Base-by-base conservation (phyloP, 305 asterid species). In the Rubia tinctorum region DNA sequence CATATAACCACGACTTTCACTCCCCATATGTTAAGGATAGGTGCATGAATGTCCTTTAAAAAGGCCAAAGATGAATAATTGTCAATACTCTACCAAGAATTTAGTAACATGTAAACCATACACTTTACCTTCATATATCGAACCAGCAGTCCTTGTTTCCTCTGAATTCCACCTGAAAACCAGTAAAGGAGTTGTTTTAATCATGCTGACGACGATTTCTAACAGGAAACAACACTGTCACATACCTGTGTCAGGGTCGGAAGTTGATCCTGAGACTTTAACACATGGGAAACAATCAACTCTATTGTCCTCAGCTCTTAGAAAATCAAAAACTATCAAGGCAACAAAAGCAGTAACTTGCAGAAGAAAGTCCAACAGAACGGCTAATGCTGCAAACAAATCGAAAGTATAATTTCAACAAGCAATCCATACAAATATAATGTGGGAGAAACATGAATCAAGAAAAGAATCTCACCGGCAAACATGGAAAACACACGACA, bases 331-430 rank as follows among this genome's bases (percentile, higher is more conserved):
- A 76, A 80, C 96, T 80, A 95, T 95, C 81, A 95, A 87, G 75
- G 99, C 97, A 66, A 95, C 98, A 80, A 95, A 95, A 71, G 99
- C 98, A 66, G 99, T 95, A 73, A 95, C 90, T 93, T 95, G 99
- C 82, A 95, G 91, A 75, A 95, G 96, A 78, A 95, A 95, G 81
- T 95, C 99, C 95, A 95, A 82, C 74, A 95, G 84, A 84, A 95
- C 97, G 64, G 99, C 99, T 82, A 95, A 88, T 49, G 99, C 99
- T 93, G 93, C 85, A 84, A 80, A 74, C 7, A 73, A 72, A 79
- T 13, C 25, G 66, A 45, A 66, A 55, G 37, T 14, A 71, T 20
- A 69, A 76, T 76, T 83, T 83, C 45, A 60, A 76, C 64, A 74
- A 80, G 72, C 20, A 60, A 55, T 8, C 37, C 6, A 5, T 27